Base-by-base conservation (phyloP, 495 filamentous ascomycete species). In the Aspergillus hancockii region DNA sequence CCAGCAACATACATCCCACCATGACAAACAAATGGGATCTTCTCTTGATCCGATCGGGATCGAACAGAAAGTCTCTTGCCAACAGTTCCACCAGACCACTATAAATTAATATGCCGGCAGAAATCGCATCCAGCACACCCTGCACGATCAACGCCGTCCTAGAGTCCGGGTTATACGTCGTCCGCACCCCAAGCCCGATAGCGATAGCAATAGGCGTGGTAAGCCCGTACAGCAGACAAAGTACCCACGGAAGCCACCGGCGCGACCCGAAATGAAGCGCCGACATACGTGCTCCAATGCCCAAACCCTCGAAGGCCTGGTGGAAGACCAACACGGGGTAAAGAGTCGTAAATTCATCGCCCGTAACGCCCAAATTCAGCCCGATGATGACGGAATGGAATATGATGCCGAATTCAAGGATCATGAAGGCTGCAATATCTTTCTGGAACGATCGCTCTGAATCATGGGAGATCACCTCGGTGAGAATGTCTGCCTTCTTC, bases 371-470 rank as follows among this genome's bases (percentile, higher is more conserved):
- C 14, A 90, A 81, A 2, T 83, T 88, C 5, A 90, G 78, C n/a
- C 87, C 87, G 49, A 90, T 86, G 71, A 90, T 87, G 54, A 90
- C 79, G 55, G 84, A 87, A 67, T 90, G 87, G 63, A 89, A 88
- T 47, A 90, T 77, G 56, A 90, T 81, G 31, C 87, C 87, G 60
- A 88, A 89, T 59, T 90, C 87, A 58, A 89, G 84, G 54, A 77
- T 73, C 25, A 70, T 59, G 59, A 77, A 69, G 6, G 74, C 74
- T 1, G 73, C 67, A 30, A 76, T 73, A 49, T 74, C 69, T 32
- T 72, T 60, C 8, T 36, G 54, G 58, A 69, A 69, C n/a, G 67
- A 63, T 21, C 52, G 59, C 25, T 69, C 64, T 30, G 57, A 58
- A 1, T 14, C 19, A 4, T 54, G 10, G 8, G 62, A 59, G 3